Conservation (phyloP, 2,329 filamentous ascomycete genomes). For the Lasiodiplodia citricola region DNA sequence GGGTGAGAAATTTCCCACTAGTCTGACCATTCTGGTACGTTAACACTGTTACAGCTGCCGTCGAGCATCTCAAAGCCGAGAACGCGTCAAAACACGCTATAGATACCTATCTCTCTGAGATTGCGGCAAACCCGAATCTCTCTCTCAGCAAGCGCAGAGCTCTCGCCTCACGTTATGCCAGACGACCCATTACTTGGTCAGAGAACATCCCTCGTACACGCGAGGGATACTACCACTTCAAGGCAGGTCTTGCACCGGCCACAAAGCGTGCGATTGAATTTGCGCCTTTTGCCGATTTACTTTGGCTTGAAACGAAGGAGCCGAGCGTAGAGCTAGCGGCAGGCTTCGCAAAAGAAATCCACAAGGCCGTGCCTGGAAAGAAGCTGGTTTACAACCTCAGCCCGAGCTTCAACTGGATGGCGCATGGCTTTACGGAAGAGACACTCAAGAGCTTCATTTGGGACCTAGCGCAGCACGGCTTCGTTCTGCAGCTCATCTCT, state of each 20-base stretch:
- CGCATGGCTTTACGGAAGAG: constrained; percentile 84
- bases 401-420: constrained; percentile 98
- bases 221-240: constrained; percentile 93
- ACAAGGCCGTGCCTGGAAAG: constrained; percentile 73
- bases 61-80: constrained; percentile 72
- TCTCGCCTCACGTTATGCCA: constrained; percentile 71
- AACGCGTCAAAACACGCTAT: constrained; percentile 69
- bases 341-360: constrained; percentile 77
- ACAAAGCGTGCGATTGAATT: constrained; percentile 94
- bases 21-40: background rate
- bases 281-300: constrained; percentile 87
- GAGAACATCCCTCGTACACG: constrained; percentile 93
- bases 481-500: constrained; percentile 68
- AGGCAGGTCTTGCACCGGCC: constrained; percentile 80
- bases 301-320: constrained; percentile 96
- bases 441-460: constrained; percentile 91
- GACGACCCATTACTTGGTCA: constrained; percentile 76
- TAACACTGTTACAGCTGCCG: constrained; percentile 62
- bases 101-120: constrained; percentile 68
- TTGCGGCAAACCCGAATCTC: constrained; percentile 70
- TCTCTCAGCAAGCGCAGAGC: constrained; percentile 78
- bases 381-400: constrained; percentile 95
- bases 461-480: constrained; percentile 79
- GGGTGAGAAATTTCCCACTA: constrained; percentile 45
- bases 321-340: constrained; percentile 80